These are phyloP conservation scores for Haplographium delicatum DNA, from an alignment of 495 filamentous ascomycete genomes.

Conservation along the genomic window DNA sequence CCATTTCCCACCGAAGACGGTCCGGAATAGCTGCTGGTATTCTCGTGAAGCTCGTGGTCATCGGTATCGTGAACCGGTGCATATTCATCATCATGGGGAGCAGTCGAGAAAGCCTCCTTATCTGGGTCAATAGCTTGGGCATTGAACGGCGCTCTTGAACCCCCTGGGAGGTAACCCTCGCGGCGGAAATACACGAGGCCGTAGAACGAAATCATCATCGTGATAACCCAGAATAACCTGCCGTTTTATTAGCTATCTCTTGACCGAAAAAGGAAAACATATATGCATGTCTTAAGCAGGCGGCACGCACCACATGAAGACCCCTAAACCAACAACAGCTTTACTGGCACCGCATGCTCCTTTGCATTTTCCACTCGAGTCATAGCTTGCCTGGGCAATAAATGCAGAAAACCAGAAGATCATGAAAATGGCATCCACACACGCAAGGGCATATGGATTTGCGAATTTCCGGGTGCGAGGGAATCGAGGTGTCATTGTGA, in stretches of 20 bases:
- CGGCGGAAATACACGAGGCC: constrained; percentile 72
- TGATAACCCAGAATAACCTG: constrained; percentile 70
- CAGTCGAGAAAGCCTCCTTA: constrained; percentile 52
- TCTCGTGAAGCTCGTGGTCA: constrained; percentile 19
- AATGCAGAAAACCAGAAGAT: constrained; percentile 85
- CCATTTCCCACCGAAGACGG: neutral
- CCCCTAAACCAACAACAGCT: constrained; percentile 69
- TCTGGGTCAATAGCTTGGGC: constrained; percentile 51
- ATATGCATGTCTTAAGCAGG: neutral
- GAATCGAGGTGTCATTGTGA: constrained; percentile 78
- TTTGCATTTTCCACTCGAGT: constrained; percentile 43
- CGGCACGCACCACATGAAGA: constrained; percentile 70
- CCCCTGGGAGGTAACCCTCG: constrained; percentile 70
- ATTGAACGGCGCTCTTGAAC: constrained; percentile 45
- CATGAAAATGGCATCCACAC: constrained; percentile 65
- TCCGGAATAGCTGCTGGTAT: neutral
- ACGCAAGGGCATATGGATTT: constrained; percentile 75
- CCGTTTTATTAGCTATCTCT: constrained; percentile 8
- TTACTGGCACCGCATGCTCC: constrained; percentile 66
- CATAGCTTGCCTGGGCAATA: constrained; percentile 66
- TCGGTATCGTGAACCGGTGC: constrained; percentile 26
- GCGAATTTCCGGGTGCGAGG: constrained; percentile 72
- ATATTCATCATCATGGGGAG: constrained; percentile 45
- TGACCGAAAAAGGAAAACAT: constrained; percentile 1
- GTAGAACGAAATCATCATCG: constrained; percentile 70